A percentile compares a stretch with the other conserved stretches of the same genome.
Evolutionary conservation across 2,329 filamentous ascomycete species (phyloP).

Genomic region (Pyrenophora graminea): DNA sequence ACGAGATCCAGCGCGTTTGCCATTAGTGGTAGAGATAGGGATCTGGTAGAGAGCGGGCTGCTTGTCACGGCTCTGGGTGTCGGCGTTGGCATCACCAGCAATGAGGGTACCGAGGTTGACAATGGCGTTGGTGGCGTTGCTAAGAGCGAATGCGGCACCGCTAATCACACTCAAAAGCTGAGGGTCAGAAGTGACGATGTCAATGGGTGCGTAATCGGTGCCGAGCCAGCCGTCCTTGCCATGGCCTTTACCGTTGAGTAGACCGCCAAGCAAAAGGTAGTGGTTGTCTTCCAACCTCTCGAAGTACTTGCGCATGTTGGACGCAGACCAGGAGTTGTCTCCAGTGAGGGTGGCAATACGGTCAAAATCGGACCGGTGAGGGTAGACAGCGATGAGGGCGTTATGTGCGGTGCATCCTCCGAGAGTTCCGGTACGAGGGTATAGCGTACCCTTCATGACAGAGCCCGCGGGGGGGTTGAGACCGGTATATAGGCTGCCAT

Average conservation of each 20-base stretch:
- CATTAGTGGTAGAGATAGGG: slow-evolving; percentile 57
- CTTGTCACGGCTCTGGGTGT: slow-evolving; percentile 52
- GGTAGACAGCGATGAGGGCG: slow-evolving; percentile 63
- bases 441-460: slow-evolving; percentile 58
- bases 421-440: slow-evolving; percentile 61
- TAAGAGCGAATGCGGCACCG: slow-evolving; percentile 59
- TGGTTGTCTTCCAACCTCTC: slow-evolving; percentile 59
- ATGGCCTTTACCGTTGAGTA: slow-evolving; percentile 52
- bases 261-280: slow-evolving; percentile 52
- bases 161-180: slow-evolving; percentile 59
- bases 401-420: slow-evolving; percentile 67
- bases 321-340: slow-evolving; percentile 61
- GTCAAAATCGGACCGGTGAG: slow-evolving; percentile 64
- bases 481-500: slow-evolving; percentile 52
- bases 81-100: slow-evolving; percentile 58
- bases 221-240: slow-evolving; percentile 63
- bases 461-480: slow-evolving; percentile 58
- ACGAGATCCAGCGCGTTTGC: slow-evolving; percentile 58
- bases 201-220: slow-evolving; percentile 57
- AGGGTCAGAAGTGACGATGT: slow-evolving; percentile 56
- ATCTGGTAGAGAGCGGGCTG: slow-evolving; percentile 60
- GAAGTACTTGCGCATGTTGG: slow-evolving; percentile 65
- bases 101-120: slow-evolving; percentile 45
- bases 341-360: slow-evolving; percentile 63
- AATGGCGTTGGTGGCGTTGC: slow-evolving; percentile 45